Conservation (phyloP, 2,329 filamentous ascomycete species). For the Calonectria ilicicola region DNA sequence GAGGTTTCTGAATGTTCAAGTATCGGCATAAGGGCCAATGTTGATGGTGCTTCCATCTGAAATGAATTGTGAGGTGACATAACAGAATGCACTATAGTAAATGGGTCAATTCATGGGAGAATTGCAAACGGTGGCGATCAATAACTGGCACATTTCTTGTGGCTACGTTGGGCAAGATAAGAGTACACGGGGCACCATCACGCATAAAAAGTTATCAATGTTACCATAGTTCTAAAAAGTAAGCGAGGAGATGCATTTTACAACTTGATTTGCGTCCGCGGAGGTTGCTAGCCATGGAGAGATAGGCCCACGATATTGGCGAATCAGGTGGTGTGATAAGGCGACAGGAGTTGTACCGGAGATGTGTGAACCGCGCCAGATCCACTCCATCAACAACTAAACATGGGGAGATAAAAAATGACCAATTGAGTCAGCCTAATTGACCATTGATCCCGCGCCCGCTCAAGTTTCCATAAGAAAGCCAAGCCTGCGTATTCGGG, state of each 20-base stretch:
- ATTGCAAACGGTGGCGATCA: constrained; percentile 22
- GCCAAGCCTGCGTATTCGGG: neutral
- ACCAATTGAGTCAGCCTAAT: neutral
- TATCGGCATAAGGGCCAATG: constrained; percentile 20
- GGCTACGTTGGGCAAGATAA: constrained; percentile 12
- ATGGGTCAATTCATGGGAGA: neutral
- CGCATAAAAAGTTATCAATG: constrained; percentile 7
- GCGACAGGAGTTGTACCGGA: constrained; percentile 34
- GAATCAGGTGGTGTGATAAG: constrained; percentile 42
- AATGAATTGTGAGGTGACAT: neutral
- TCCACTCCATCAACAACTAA: constrained; percentile 24
- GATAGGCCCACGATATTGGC: constrained; percentile 30
- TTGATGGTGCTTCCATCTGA: constrained; percentile 37
- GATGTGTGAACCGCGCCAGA: constrained; percentile 39
- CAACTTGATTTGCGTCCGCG: constrained; percentile 37
- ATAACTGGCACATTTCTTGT: constrained; percentile 24
- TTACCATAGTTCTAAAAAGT: constrained; percentile 25
- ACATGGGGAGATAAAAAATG: constrained; percentile 16
- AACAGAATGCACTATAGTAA: constrained; percentile 11
- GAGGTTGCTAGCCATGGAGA: constrained; percentile 38
- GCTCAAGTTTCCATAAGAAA: neutral
- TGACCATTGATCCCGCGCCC: neutral
- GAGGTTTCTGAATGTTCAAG: constrained; percentile 23
- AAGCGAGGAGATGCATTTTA: constrained; percentile 47
- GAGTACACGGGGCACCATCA: constrained; percentile 9